These are phyloP conservation scores for Solanum appendiculatum DNA, from an alignment of 257 asterid species.

Conservation along the genomic window DNA sequence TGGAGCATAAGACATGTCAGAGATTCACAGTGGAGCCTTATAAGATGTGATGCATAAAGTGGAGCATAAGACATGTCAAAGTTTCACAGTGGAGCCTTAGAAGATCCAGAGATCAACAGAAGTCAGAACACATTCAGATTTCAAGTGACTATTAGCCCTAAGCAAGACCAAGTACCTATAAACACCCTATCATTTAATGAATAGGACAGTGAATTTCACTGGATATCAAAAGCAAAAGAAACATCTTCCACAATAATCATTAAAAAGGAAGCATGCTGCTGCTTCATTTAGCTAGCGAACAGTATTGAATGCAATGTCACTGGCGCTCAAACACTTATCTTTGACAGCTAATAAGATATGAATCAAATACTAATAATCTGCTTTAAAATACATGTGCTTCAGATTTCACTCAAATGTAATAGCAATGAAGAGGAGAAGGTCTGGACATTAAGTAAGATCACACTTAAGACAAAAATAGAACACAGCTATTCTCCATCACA, in stretches of 20 bases:
- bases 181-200: not conserved
- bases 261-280: not conserved
- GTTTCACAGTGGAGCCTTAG: not conserved
- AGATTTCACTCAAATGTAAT: not conserved
- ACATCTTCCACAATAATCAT: not conserved
- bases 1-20: not conserved
- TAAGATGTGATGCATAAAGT: not conserved
- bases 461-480: not conserved
- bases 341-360: not conserved
- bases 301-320: not conserved
- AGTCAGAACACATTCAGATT: not conserved
- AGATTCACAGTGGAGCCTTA: not conserved
- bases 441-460: not conserved
- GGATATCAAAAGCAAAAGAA: not conserved
- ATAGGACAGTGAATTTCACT: not conserved
- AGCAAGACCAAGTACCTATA: not conserved
- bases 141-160: not conserved
- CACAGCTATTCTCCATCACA: not conserved
- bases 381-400: not conserved
- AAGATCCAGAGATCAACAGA: not conserved
- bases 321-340: not conserved
- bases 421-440: not conserved
- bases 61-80: not conserved
- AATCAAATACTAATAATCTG: not conserved
- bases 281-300: not conserved